Conservation (phyloP, 2,329 filamentous ascomycete genomes). For the Trichoderma cornu-damae region DNA sequence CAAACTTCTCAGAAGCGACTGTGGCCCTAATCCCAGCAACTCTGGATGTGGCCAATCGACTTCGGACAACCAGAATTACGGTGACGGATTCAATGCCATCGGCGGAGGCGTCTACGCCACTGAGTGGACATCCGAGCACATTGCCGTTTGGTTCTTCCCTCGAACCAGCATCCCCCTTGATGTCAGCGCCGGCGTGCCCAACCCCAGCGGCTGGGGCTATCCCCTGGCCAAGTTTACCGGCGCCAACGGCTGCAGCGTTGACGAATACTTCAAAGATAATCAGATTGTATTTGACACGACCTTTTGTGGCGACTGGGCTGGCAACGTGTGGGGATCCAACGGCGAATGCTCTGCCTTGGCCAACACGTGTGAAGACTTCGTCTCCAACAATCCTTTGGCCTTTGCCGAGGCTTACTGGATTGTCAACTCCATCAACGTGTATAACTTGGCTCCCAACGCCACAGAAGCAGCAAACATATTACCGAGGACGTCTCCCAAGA, state of each 20-base stretch:
- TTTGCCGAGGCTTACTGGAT: slow-evolving; percentile 74
- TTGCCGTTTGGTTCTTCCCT: slow-evolving; percentile 79
- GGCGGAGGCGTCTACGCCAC: slow-evolving; percentile 68
- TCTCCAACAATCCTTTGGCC: slow-evolving; percentile 61
- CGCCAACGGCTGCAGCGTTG: slow-evolving; percentile 64
- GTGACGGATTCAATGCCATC: slow-evolving; percentile 63
- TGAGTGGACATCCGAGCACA: slow-evolving; percentile 68
- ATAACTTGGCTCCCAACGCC: slow-evolving; percentile 26
- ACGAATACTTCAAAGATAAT: slow-evolving; percentile 63
- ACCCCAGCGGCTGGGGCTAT: slow-evolving; percentile 62
- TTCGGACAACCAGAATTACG: slow-evolving; percentile 52
- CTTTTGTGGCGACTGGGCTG: slow-evolving; percentile 87
- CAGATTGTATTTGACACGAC: slow-evolving; percentile 77
- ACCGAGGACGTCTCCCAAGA: neutral
- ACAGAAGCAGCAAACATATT: neutral
- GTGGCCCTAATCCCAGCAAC: slow-evolving; percentile 48
- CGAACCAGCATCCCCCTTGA: slow-evolving; percentile 60
- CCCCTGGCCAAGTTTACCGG: slow-evolving; percentile 65
- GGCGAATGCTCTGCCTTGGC: slow-evolving; percentile 56
- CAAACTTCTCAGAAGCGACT: slow-evolving; percentile 47
- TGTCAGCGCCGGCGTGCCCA: slow-evolving; percentile 53
- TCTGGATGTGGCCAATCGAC: slow-evolving; percentile 57
- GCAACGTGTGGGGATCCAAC: slow-evolving; percentile 56
- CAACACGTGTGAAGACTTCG: slow-evolving; percentile 64
- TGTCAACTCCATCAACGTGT: slow-evolving; percentile 67